Evolutionary conservation across 2,329 filamentous ascomycete species (phyloP), one percentile per base, ranked within the genome.

Genomic region (Proliferodiscus dingleyae): DNA sequence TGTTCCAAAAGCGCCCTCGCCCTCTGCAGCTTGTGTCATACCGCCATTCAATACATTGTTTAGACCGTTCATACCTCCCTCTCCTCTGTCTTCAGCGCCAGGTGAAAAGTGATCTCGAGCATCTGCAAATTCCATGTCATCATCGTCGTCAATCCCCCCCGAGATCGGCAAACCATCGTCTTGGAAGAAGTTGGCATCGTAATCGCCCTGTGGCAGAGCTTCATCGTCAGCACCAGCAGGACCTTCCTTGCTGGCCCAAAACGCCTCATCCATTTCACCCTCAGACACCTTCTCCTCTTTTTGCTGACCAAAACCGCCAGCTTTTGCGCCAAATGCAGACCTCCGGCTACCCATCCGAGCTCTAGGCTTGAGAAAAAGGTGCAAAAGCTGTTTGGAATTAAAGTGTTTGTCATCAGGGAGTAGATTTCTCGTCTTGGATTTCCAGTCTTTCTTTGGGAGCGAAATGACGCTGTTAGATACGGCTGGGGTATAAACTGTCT

Each of bases 401-500:
- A 98, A 97, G 64, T 97, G 90, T 67, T 96, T 96, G 69, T 98
- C 93, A 61, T 98, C 93, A 2, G 94, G 91, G 4, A 98, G 80
- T 3, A 98, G 76, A 63, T 98, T 95, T 39, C 89, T 80, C 1
- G 86, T 89, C 67, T 95, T 95, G 30, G 88, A 93, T 65, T 88
- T 93, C 89, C 91, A 94, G 66, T 97, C 89, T 55, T 90, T 88
- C 71, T 95, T 96, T 15, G 91, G 86, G 55, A 98, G 66, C 37
- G 82, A 88, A 56, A 97, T 95, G 30, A 81, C 77, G 3, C 86
- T 78, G 63, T 89, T 94, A 42, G 83, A 88, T 15, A 83, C 76
- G 5, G 91, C 89, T 47, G 84, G 82, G 0, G 85, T 93, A 66
- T 91, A 90, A 26, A 97, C 80, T 15, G 81, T 68, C 54, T 95